Evolutionary conservation across 495 filamentous ascomycete genomes (phyloP).

Genomic region (Aspergillus nidulans): DNA sequence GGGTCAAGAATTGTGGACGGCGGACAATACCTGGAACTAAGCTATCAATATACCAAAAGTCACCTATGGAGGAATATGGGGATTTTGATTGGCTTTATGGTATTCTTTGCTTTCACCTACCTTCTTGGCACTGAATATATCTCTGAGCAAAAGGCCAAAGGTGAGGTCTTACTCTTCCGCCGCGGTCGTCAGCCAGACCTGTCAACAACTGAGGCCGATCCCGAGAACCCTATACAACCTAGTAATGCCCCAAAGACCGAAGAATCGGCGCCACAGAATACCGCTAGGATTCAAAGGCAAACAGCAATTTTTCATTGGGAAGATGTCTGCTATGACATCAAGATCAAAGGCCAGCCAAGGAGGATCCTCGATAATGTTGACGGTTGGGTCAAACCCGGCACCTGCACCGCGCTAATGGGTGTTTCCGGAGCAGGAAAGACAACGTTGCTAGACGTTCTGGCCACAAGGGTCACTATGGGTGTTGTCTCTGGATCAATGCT

Average conservation of each 20-base stretch:
- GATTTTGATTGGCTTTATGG: constrained; percentile 54
- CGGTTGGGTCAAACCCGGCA: constrained; percentile 66
- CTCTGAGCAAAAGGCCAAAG: constrained; percentile 26
- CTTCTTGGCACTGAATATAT: constrained; percentile 37
- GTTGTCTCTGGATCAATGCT: constrained; percentile 50
- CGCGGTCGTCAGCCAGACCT: constrained; percentile 25
- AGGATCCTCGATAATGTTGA: constrained; percentile 60
- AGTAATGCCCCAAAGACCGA: constrained; percentile 32
- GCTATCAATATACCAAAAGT: constrained; percentile 48
- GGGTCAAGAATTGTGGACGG: constrained; percentile 41
- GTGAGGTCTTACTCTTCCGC: constrained; percentile 34
- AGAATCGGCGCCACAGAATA: constrained; percentile 29
- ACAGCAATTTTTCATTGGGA: constrained; percentile 70
- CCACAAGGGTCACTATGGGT: constrained; percentile 47
- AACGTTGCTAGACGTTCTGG: constrained; percentile 58
- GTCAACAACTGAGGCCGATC: not conserved
- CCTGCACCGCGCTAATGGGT: constrained; percentile 63
- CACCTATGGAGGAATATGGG: constrained; percentile 66
- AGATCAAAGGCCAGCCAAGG: constrained; percentile 53
- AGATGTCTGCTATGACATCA: constrained; percentile 65
- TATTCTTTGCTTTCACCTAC: constrained; percentile 28
- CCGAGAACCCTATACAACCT: constrained; percentile 31
- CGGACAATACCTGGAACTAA: constrained; percentile 42
- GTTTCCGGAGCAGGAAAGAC: constrained; percentile 63
- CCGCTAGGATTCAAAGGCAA: constrained; percentile 37